Base-by-base conservation (phyloP, 108 stramenopile genomes). In the Skeletonema marinoi region DNA sequence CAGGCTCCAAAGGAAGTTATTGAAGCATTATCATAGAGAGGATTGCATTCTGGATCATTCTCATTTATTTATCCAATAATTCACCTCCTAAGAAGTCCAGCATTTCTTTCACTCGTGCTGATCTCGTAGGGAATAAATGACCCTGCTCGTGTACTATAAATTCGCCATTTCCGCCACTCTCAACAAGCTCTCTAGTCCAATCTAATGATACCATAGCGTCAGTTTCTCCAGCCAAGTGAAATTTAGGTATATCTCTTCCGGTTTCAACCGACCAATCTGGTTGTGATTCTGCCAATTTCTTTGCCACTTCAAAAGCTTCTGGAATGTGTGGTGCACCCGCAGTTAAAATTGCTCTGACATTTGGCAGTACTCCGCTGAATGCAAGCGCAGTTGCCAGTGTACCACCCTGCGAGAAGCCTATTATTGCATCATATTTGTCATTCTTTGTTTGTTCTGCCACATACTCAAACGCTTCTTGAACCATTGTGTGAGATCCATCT, bases 1-100 rank as follows among this genome's bases (percentile, higher is more conserved):
- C 99, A 99, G 84, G 98, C 99, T 3, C 99, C 99, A 11, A 65
- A 87, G 19, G 50, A 51, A 6, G 50, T 51, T 2, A 42, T 42
- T 12, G 41, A 42, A 13, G 41, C 41, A 42, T 42, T 42, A 42
- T 42, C 41, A 14, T 42, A 42, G 3, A 42, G 41, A 3, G 8
- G 8, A 36, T 36, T 36, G 6, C 36, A 42, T 42, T 42, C 12
- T 1, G 3, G 12, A 6, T 36, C 36, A 36, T 6, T 36, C 36
- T 6, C 36, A 36, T 42, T 36, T 42, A 42, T 42, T 13, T 42
- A 42, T 42, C 13, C 41, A 13, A 42, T 42, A 42, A 42, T 3
- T 11, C 41, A 42, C 41, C 13, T 51, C 50, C 50, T 1, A 91
- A 77, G 78, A 91, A 92, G 16, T 87, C 87, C n/a, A 90, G 70